Base-by-base conservation (phyloP, 495 filamentous ascomycete genomes). In the Lasiosphaeria miniovina region DNA sequence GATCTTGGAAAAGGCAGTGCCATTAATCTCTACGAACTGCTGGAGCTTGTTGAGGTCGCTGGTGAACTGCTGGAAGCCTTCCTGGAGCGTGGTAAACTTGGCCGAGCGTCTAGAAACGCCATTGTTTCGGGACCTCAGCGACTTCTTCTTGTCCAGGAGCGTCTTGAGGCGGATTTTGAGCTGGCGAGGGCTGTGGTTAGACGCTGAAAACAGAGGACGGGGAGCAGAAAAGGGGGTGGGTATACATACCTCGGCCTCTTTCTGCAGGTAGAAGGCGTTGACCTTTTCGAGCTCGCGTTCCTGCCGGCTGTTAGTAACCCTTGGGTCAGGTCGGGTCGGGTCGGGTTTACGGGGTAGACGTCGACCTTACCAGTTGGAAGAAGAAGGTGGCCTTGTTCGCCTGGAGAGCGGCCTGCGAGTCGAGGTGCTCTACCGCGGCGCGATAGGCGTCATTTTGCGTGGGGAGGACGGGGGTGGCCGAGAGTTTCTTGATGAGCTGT, bases 371-470 rank as follows among this genome's bases (percentile, higher is more conserved):
- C 75, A 98, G 77, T 69, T 92, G 89, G 74, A 98, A 98, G 82
- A 98, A 98, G 78, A 98, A 98, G 14, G 93, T 95, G 41, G 92
- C 94, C 77, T 90, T 96, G 74, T 98, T 98, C 48, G 94, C 94
- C 73, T 96, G 95, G 46, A 98, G 80, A n/a, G 91, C 84, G 35
- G 86, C 85, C 75, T 95, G 93, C n/a, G 92, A 83, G 73, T 96
- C 91, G 56, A 77, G 61, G 51, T 64, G 66, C 56, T 63, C 67
- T 46, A 55, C 62, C 32, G 71, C 68, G 51, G 78, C 73, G 57
- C 78, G 76, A 63, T 74, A 78, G 54, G 77, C 67, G 45, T 86
- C 86, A 77, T 86, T 87, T 71, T 89, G 89, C 12, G 90, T 83
- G 52, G 81, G 86, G 58, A 96, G 82, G 36, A 86, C 88, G 40